These are phyloP conservation scores for Blastobotrys apis DNA, from an alignment of 1,139 yeast genomes.

Conservation along the genomic window DNA sequence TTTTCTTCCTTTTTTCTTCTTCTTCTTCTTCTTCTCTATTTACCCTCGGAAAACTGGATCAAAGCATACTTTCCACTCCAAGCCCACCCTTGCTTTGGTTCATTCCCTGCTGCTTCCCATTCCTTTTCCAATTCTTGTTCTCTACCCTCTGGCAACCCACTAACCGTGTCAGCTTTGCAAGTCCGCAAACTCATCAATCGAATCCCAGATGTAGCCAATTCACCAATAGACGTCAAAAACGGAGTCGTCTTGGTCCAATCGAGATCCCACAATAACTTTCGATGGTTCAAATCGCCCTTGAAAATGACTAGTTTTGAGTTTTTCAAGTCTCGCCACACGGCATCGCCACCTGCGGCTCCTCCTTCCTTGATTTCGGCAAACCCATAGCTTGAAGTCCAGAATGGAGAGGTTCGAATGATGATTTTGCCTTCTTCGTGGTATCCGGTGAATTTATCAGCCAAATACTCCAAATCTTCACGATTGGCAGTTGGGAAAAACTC, in stretches of 20 bases:
- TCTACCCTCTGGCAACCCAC: conserved; percentile 66
- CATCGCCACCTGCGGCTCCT: conserved; percentile 54
- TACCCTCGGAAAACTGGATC: conserved; percentile 50
- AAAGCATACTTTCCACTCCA: conserved; percentile 94
- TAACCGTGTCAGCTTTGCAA: conserved; percentile 95
- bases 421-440: conserved; percentile 51
- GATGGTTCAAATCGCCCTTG: conserved; percentile 93
- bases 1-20: background rate
- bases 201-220: conserved; percentile 55
- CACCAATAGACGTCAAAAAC: conserved; percentile 65
- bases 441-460: conserved; percentile 48
- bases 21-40: conserved; percentile 6
- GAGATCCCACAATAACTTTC: conserved; percentile 89
- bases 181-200: conserved; percentile 77
- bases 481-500: conserved; percentile 50
- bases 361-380: conserved; percentile 64
- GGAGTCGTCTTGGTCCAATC: conserved; percentile 82
- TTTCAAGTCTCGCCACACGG: conserved; percentile 48
- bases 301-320: conserved; percentile 70
- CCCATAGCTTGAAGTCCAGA: conserved; percentile 76
- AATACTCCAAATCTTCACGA: conserved; percentile 40
- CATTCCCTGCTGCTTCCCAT: conserved; percentile 54
- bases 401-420: conserved; percentile 57
- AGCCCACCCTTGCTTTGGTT: conserved; percentile 73
- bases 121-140: conserved; percentile 60